These are phyloP conservation scores for Allium fistulosum DNA, from an alignment of 106 monocot genomes.

Conservation along the genomic window DNA sequence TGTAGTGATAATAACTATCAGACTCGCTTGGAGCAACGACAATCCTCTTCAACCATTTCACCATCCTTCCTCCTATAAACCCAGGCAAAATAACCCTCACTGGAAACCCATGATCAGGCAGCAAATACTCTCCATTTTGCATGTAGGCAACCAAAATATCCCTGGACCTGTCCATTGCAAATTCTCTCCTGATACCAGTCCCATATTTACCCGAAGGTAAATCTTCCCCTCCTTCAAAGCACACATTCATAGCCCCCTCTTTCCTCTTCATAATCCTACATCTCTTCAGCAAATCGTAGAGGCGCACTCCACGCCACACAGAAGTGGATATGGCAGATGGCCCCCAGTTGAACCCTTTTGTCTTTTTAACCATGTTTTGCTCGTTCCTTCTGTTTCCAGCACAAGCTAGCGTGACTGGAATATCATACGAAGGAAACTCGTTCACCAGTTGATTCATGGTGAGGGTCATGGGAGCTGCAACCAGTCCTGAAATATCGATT, in stretches of 20 bases:
- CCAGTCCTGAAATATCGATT: constrained; percentile 60
- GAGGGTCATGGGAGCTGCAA: constrained; percentile 33
- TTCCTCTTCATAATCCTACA: constrained; percentile 39
- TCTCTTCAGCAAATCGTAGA: constrained; percentile 53
- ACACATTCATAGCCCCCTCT: constrained; percentile 47
- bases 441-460: constrained; percentile 56
- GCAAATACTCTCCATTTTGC: constrained; percentile 76
- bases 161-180: constrained; percentile 78
- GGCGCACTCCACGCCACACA: constrained; percentile 71
- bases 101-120: constrained; percentile 91
- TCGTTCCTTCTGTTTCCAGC: constrained; percentile 96
- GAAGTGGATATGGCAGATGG: constrained; percentile 67
- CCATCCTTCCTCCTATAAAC: constrained; percentile 91
- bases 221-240: constrained; percentile 93
- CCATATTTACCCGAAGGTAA: constrained; percentile 90
- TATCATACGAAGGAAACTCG: constrained; percentile 42
- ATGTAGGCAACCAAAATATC: constrained; percentile 85
- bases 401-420: constrained; percentile 92
- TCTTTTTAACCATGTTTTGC: constrained; percentile 85
- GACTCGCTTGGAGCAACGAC: constrained; percentile 53
- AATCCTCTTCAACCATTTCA: constrained; percentile 88
- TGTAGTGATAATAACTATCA: constrained; percentile 69
- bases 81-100: constrained; percentile 87
- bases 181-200: constrained; percentile 58
- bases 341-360: constrained; percentile 95